Conservation (phyloP, 345 rosid genomes). For the Carallia pectinifolia region DNA sequence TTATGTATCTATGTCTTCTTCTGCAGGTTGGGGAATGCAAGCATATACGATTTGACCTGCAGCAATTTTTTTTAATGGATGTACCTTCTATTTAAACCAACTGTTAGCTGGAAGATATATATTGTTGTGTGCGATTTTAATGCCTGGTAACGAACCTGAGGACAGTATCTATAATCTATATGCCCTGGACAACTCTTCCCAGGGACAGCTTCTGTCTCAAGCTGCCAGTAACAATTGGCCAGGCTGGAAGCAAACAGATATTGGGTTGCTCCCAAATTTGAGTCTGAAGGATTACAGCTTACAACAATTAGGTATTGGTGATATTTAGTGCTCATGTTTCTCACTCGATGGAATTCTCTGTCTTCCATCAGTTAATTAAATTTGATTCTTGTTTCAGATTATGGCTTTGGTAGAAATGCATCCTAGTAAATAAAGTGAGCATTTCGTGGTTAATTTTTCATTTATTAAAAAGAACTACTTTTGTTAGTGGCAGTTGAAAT, state of each 20-base stretch:
- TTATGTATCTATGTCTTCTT: neutral
- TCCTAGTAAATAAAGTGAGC: neutral
- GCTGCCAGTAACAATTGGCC: conserved; percentile 34
- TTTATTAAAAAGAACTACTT: neutral
- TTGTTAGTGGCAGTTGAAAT: conserved; percentile 1
- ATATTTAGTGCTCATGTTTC: neutral
- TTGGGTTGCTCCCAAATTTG: conserved; percentile 26
- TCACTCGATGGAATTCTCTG: neutral
- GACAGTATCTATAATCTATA: conserved; percentile 39
- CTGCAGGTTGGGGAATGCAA: neutral
- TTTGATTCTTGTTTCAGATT: too few relatives aligned
- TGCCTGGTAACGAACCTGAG: conserved; percentile 50
- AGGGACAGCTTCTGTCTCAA: conserved; percentile 30
- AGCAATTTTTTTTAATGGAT: conserved; percentile 28
- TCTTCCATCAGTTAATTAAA: too few relatives aligned
- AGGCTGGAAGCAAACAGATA: conserved; percentile 32
- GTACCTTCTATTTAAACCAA: conserved; percentile 20
- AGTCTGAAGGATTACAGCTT: conserved; percentile 26
- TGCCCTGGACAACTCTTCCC: conserved; percentile 37
- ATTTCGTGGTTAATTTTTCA: neutral
- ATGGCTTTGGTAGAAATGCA: too few relatives aligned
- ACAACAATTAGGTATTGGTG: conserved; percentile 37
- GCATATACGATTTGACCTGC: neutral
- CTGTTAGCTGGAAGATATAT: conserved; percentile 25
- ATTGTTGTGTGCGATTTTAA: conserved; percentile 33